These are phyloP conservation scores for Narthecium ossifragum DNA, from an alignment of 106 monocot genomes.

Conservation along the genomic window DNA sequence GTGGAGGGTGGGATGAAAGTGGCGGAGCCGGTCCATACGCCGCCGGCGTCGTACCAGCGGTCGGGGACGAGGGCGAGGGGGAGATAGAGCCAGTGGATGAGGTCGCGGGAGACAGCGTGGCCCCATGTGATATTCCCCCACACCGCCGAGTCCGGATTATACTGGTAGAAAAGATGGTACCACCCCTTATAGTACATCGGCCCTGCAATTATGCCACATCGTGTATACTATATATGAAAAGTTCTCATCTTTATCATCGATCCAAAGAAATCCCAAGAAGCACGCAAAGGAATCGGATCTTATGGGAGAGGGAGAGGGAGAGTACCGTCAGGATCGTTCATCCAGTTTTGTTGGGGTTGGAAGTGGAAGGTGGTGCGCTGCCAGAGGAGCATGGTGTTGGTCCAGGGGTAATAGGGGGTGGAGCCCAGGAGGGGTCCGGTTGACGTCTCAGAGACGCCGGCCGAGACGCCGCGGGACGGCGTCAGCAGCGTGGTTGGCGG, in stretches of 20 bases:
- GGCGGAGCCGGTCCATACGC: conserved; percentile 73
- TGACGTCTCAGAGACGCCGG: conserved; percentile 67
- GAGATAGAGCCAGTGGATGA: conserved; percentile 61
- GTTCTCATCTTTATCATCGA: not conserved
- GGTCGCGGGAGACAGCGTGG: conserved; percentile 64
- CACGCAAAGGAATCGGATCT: conserved; percentile 3
- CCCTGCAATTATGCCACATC: conserved; percentile 10
- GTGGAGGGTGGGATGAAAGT: conserved; percentile 42
- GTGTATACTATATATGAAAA: not conserved
- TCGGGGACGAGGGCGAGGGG: conserved; percentile 62
- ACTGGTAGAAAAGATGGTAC: conserved; percentile 80
- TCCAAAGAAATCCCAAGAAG: conserved; percentile 7
- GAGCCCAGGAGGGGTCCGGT: conserved; percentile 17
- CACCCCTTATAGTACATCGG: conserved; percentile 63
- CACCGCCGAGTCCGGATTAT: conserved; percentile 54
- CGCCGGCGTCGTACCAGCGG: conserved; percentile 62
- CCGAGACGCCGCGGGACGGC: conserved; percentile 15
- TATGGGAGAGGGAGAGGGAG: not conserved
- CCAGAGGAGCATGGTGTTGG: conserved; percentile 58
- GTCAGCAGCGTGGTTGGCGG: too few relatives aligned
- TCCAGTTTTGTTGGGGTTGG: conserved; percentile 76
- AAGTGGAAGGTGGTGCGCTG: conserved; percentile 74
- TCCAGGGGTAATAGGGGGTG: conserved; percentile 30
- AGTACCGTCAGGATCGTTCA: conserved; percentile 40
- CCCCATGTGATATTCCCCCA: conserved; percentile 90